Percentiles rank a stretch among this genome's conserved stretches.
Evolutionary conservation across 2,329 filamentous ascomycete species (phyloP).

Genomic region (Stemphylium beticola): DNA sequence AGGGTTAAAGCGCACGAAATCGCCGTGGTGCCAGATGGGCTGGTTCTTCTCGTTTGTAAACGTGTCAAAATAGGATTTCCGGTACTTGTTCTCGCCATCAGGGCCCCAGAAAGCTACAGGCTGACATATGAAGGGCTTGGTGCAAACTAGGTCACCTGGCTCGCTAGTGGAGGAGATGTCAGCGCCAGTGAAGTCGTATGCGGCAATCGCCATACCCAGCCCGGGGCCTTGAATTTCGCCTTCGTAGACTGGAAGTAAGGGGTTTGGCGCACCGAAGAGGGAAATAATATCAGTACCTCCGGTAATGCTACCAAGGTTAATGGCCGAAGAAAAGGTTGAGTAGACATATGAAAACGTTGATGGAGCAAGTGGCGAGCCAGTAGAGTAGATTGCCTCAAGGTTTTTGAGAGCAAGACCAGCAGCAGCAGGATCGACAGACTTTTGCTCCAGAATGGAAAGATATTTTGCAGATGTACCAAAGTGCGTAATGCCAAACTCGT

Average conservation of each 20-base stretch:
- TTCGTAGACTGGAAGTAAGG: constrained; percentile 56
- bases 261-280: constrained; percentile 84
- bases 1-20: constrained; percentile 79
- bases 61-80: constrained; percentile 83
- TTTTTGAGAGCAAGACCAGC: constrained; percentile 60
- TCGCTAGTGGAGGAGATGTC: constrained; percentile 67
- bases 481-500: constrained; percentile 82
- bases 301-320: constrained; percentile 92
- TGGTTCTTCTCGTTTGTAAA: constrained; percentile 61
- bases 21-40: constrained; percentile 90
- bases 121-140: constrained; percentile 85
- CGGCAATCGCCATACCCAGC: constrained; percentile 59
- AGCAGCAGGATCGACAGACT: constrained; percentile 47
- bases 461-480: constrained; percentile 97
- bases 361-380: constrained; percentile 87
- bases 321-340: constrained; percentile 74
- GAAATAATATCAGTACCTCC: constrained; percentile 97
- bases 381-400: constrained; percentile 89
- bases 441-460: constrained; percentile 86
- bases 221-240: constrained; percentile 59
- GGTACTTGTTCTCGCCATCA: constrained; percentile 76
- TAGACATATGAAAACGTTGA: constrained; percentile 94
- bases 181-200: constrained; percentile 60
- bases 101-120: constrained; percentile 87
- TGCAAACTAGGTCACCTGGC: constrained; percentile 88